phyloP scores from a whole-genome alignment of 345 rosid genomes.

The Populus euphratica region DNA sequence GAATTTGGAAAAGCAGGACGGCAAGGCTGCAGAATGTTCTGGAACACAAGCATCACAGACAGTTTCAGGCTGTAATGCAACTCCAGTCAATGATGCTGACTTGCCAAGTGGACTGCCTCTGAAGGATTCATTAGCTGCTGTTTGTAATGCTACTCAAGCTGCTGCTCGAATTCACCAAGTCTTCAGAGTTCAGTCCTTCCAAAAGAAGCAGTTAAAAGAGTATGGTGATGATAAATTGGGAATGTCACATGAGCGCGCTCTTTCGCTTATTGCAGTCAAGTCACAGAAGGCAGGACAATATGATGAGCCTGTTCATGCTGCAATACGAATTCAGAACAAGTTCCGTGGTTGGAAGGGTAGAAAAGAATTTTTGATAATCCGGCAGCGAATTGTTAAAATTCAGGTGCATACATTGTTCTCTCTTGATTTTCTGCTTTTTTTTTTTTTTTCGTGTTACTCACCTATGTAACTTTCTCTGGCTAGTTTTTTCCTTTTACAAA shows the following conservation, averaged over 20 bases:
- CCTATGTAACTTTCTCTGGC: not conserved
- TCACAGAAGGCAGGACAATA: slow-evolving; percentile 45
- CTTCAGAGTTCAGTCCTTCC: slow-evolving; percentile 90
- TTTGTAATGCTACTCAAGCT: slow-evolving; percentile 80
- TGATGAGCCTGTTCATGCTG: slow-evolving; percentile 67
- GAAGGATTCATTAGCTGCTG: slow-evolving; percentile 77
- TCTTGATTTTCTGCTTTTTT: not conserved
- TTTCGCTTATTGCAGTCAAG: slow-evolving; percentile 63
- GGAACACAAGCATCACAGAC: slow-evolving; percentile 35
- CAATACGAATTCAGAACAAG: slow-evolving; percentile 77
- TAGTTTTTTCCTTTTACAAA: slow-evolving; percentile 3
- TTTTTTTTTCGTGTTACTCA: not conserved
- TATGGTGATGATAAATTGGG: slow-evolving; percentile 47
- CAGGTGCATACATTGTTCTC: slow-evolving; percentile 48
- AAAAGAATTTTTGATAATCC: slow-evolving; percentile 65
- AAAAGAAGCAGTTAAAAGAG: slow-evolving; percentile 67
- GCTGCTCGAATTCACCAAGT: slow-evolving; percentile 87
- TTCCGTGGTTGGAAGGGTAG: slow-evolving; percentile 88
- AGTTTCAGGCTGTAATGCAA: slow-evolving; percentile 34
- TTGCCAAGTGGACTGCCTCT: slow-evolving; percentile 41
- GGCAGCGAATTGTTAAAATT: slow-evolving; percentile 76
- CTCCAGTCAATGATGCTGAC: slow-evolving; percentile 34
- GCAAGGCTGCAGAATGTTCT: slow-evolving; percentile 18
- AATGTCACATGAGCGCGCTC: slow-evolving; percentile 64
- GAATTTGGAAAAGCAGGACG: slow-evolving; percentile 43